Conservation (phyloP, 495 filamentous ascomycete genomes). For the Podospora pseudoanserina region DNA sequence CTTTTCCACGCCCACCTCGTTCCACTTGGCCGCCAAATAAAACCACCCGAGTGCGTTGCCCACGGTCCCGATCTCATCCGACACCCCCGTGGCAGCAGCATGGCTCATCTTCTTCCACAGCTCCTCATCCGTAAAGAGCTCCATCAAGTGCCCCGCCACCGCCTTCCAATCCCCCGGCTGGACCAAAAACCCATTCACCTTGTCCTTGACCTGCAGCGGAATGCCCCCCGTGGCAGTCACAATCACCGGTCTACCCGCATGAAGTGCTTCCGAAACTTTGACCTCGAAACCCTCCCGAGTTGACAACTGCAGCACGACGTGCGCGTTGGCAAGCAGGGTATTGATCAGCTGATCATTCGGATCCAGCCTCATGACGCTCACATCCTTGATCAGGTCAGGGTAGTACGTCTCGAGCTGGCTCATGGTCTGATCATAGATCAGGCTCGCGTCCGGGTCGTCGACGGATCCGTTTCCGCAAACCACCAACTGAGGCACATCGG, state of each 20-base stretch:
- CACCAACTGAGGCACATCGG: slow-evolving; percentile 65
- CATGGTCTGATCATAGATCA: slow-evolving; percentile 70
- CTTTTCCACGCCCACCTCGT: slow-evolving; percentile 40
- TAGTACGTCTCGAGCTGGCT: slow-evolving; percentile 57
- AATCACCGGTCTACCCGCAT: slow-evolving; percentile 80
- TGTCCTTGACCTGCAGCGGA: slow-evolving; percentile 71
- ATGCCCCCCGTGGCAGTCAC: slow-evolving; percentile 78
- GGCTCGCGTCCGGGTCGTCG: slow-evolving; percentile 76
- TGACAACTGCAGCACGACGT: slow-evolving; percentile 74
- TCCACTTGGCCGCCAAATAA: slow-evolving; percentile 65
- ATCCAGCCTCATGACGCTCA: slow-evolving; percentile 73
- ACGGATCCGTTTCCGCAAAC: slow-evolving; percentile 77
- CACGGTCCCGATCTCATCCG: slow-evolving; percentile 79
- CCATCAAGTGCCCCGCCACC: slow-evolving; percentile 65
- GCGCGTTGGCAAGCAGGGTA: slow-evolving; percentile 68
- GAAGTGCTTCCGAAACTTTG: slow-evolving; percentile 83
- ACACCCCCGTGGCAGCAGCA: slow-evolving; percentile 63
- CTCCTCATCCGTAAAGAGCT: slow-evolving; percentile 64
- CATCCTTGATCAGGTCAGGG: slow-evolving; percentile 49
- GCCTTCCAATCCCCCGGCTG: slow-evolving; percentile 67
- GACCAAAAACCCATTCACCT: slow-evolving; percentile 74
- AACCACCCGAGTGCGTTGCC: slow-evolving; percentile 77
- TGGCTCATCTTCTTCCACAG: slow-evolving; percentile 64
- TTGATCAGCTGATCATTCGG: slow-evolving; percentile 82
- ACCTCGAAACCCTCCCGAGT: slow-evolving; percentile 86